Conservation (phyloP, 2,329 filamentous ascomycete genomes). For the Nemania abortiva region DNA sequence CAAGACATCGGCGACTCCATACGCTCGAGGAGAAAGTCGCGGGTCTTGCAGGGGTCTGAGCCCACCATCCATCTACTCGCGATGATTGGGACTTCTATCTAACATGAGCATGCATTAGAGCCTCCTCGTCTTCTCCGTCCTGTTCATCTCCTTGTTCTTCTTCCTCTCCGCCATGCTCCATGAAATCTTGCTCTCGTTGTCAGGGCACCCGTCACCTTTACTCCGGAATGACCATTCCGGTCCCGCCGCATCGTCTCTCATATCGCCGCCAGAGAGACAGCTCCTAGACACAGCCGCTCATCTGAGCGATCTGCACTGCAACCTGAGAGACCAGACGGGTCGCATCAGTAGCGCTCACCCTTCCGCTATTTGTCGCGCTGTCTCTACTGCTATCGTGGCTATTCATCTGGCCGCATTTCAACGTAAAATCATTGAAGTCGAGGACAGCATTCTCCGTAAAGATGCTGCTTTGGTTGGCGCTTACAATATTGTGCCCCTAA, state of each 20-base stretch:
- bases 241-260: constrained; percentile 60
- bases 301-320: constrained; percentile 82
- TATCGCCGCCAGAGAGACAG: constrained; percentile 84
- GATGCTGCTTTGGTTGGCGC: constrained; percentile 87
- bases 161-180: constrained; percentile 79
- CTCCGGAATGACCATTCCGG: constrained; percentile 69
- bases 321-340: constrained; percentile 74
- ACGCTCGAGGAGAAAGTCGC: constrained; percentile 51
- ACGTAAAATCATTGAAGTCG: constrained; percentile 84
- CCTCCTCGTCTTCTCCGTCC: constrained; percentile 30
- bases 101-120: constrained; percentile 27
- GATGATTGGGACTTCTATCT: constrained; percentile 27
- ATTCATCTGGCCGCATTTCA: constrained; percentile 85
- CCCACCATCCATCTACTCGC: constrained; percentile 1
- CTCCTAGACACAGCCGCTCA: constrained; percentile 82
- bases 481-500: constrained; percentile 92
- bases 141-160: background rate
- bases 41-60: constrained; percentile 46
- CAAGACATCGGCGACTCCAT: constrained; percentile 59
- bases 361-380: constrained; percentile 87
- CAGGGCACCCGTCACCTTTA: constrained; percentile 90
- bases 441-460: constrained; percentile 78
- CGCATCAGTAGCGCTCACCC: constrained; percentile 77
- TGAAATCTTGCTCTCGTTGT: constrained; percentile 96
- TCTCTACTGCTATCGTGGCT: constrained; percentile 80